A percentile compares a stretch with the other conserved stretches of the same genome.
These are phyloP conservation scores for Kodamaea kaohsiungensis DNA, from an alignment of 805 yeast genomes.

Conservation along the genomic window DNA sequence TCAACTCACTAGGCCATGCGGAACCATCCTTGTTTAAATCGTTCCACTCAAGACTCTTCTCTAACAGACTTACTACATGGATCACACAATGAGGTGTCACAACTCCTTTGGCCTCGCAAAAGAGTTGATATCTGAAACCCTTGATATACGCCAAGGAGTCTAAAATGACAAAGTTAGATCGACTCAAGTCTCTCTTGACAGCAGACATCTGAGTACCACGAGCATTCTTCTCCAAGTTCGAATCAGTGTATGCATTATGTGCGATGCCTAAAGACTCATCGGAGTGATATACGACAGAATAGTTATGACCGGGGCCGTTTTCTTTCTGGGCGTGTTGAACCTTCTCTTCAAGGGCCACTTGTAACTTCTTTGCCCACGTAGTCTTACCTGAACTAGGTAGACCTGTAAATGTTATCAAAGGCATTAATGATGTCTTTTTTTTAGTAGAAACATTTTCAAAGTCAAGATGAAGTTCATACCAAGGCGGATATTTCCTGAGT, in stretches of 20 bases:
- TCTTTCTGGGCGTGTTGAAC: constrained; percentile 38
- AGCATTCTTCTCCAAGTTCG: constrained; percentile 75
- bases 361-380: constrained; percentile 63
- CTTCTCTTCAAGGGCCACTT: constrained; percentile 45
- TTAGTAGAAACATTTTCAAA: not conserved
- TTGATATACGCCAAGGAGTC: constrained; percentile 90
- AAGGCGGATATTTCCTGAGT: constrained; percentile 69
- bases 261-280: constrained; percentile 78
- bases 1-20: constrained; percentile 65
- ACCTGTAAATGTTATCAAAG: constrained; percentile 80
- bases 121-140: constrained; percentile 92
- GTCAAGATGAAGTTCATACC: constrained; percentile 56
- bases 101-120: constrained; percentile 87
- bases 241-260: constrained; percentile 67
- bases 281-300: constrained; percentile 65
- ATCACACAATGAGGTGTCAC: constrained; percentile 82
- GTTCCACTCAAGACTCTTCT: constrained; percentile 67
- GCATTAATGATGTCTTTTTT: constrained; percentile 54
- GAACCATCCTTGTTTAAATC: constrained; percentile 25
- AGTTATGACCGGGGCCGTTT: constrained; percentile 52
- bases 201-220: constrained; percentile 87
- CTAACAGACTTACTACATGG: constrained; percentile 71
- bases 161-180: constrained; percentile 71
- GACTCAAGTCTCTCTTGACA: constrained; percentile 75
- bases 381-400: constrained; percentile 86